phyloP scores from a whole-genome alignment of 2,329 filamentous ascomycete genomes.

The Ascochyta fabae region DNA sequence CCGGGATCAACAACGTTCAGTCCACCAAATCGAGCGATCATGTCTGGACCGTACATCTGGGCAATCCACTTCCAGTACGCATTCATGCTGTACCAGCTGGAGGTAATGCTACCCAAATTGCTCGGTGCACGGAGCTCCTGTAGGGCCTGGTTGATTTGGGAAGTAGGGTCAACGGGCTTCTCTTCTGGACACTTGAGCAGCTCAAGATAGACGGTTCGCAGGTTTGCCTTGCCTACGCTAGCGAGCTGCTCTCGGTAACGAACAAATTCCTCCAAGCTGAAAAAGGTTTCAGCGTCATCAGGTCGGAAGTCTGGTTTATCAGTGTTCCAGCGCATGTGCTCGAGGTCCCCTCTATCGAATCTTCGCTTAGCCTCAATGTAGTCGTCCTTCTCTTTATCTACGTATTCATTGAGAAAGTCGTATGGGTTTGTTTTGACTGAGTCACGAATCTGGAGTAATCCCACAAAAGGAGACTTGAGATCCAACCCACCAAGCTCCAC shows the following conservation, averaged over 20 bases:
- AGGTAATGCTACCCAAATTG: constrained; percentile 33
- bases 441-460: constrained; percentile 54
- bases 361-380: constrained; percentile 44
- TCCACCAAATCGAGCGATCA: constrained; percentile 43
- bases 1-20: constrained; percentile 44
- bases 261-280: constrained; percentile 37
- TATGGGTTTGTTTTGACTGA: constrained; percentile 43
- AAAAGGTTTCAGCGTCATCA: constrained; percentile 28
- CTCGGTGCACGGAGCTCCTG: constrained; percentile 26
- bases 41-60: constrained; percentile 47
- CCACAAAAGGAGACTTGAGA: constrained; percentile 59
- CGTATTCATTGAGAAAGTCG: constrained; percentile 53
- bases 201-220: constrained; percentile 23
- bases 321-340: background rate
- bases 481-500: constrained; percentile 59
- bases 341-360: constrained; percentile 39
- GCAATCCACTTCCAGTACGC: constrained; percentile 48
- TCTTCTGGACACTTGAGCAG: constrained; percentile 32
- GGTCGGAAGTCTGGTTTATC: constrained; percentile 23
- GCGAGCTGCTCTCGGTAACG: constrained; percentile 29
- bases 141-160: constrained; percentile 30
- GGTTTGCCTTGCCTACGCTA: constrained; percentile 13
- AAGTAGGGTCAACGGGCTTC: constrained; percentile 27
- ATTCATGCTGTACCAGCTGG: constrained; percentile 37
- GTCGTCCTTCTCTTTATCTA: constrained; percentile 37